Base-by-base conservation (phyloP, 768 basidiomycete genomes). In the Phanerochaete sordida region DNA sequence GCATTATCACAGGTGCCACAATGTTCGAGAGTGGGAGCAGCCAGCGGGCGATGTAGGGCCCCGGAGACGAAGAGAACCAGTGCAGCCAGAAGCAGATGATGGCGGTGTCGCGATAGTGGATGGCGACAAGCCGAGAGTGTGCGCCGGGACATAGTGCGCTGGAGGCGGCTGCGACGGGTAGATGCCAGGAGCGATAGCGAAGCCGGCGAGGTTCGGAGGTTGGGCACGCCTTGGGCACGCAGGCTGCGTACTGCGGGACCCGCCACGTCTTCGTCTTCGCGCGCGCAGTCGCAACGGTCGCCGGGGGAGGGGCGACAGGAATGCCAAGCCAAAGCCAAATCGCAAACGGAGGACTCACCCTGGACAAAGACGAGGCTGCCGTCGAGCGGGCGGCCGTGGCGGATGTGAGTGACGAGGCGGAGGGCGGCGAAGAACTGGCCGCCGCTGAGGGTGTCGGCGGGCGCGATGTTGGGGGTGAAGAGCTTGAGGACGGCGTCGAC, bases 401-500 rank as follows among this genome's bases (percentile, higher is more conserved):
- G 75, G 65, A 83, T 79, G 35, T 92, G 90, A 7, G 82, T 70
- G 0, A 87, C 81, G 2, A 93, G 81, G 43, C 91, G 74, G 24
- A 91, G 74, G 0, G 81, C 85, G 8, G 90, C 90, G 65, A 92
- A 92, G 69, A 92, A 90, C 65, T 93, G 87, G 16, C 87, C 86
- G 0, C 86, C 85, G 11, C 78, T 77, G 33, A 93, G 75, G 2
- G 75, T 73, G 64, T 89, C 87, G 8, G 75, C 73, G 11, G 75
- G 78, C 0, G 73, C 76, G 50, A 88, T 73, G 57, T 73, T 76
- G 1, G 88, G 85, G 37, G 78, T 77, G 67, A 91, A 91, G 1
- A 87, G 69, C 47, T 77, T 81, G 52, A 93, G 74, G 59, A 91
- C 86, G 64, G 73, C 68, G 72, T 91, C 90, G 43, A 92, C 81